A percentile compares a stretch with the other conserved stretches of the same genome.
Conservation (phyloP, 331 rosid genomes). For the Quercus tomentella region DNA sequence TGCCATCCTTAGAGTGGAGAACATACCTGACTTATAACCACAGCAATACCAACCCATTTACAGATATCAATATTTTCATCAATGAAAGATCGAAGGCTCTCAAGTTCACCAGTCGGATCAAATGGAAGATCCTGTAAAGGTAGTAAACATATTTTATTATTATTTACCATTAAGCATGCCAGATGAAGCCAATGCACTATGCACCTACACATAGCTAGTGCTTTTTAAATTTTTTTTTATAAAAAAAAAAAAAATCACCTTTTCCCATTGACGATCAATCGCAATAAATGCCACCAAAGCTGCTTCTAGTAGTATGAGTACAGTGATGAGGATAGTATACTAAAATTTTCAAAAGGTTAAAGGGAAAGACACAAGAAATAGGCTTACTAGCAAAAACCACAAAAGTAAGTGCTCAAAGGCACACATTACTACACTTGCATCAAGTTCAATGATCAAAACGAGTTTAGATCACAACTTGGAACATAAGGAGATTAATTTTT, state of each 20-base stretch:
- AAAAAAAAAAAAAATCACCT: conserved; percentile 33
- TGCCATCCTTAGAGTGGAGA: conserved; percentile 8
- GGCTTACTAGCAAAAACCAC: neutral
- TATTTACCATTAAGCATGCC: conserved; percentile 6
- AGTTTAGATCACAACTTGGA: conserved; percentile 5
- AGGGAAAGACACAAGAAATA: conserved; percentile 21
- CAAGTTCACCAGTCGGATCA: conserved; percentile 83
- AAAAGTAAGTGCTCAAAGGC: conserved; percentile 7
- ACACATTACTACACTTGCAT: neutral
- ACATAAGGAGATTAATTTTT: neutral
- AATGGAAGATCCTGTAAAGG: conserved; percentile 72
- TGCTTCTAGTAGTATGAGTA: conserved; percentile 60
- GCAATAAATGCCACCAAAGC: conserved; percentile 78
- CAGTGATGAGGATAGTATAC: conserved; percentile 58
- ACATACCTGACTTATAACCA: conserved; percentile 72
- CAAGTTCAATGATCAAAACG: neutral
- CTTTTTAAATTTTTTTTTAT: neutral
- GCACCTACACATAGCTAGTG: conserved; percentile 1
- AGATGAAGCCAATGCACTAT: conserved; percentile 7
- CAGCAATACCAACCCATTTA: conserved; percentile 73
- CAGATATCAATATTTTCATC: conserved; percentile 64
- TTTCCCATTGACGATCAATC: conserved; percentile 75
- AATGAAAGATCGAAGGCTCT: conserved; percentile 56
- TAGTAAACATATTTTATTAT: conserved; percentile 9
- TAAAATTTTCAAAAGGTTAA: conserved; percentile 46